These are phyloP conservation scores for Populus simonii DNA, from an alignment of 345 rosid species.

Conservation along the genomic window DNA sequence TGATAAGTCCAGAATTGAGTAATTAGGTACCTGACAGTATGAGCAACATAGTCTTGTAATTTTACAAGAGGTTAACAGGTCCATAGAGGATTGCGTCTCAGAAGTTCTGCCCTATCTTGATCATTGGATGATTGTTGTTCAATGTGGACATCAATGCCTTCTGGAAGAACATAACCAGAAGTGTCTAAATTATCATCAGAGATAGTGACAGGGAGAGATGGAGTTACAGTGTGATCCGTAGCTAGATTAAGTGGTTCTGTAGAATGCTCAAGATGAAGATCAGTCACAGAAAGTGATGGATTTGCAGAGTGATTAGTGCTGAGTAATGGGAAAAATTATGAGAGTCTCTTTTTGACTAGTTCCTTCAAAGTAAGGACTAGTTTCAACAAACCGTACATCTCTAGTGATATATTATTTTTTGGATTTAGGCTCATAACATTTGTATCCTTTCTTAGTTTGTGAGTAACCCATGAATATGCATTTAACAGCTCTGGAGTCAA, in stretches of 20 bases:
- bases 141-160: accelerated
- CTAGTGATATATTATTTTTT: not conserved
- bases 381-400: not conserved
- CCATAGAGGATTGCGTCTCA: accelerated
- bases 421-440: not conserved
- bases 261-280: too few species aligned
- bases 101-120: too few species aligned
- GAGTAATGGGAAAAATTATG: too few species aligned
- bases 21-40: not conserved
- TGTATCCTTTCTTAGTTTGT: not conserved
- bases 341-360: not conserved
- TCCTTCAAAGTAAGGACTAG: not conserved
- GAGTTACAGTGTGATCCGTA: not conserved
- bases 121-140: too few species aligned
- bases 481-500: not conserved
- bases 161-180: accelerated
- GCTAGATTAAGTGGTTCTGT: accelerated
- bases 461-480: not conserved
- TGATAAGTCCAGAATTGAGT: not conserved
- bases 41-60: not conserved
- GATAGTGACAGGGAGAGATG: too few species aligned
- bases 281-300: accelerated
- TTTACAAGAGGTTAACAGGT: not conserved
- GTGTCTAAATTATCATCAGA: accelerated
- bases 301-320: too few species aligned